A percentile compares a stretch with the other conserved stretches of the same genome.
phyloP scores from a whole-genome alignment of 176 grass and related monocot species.

The Carex scoparia region DNA sequence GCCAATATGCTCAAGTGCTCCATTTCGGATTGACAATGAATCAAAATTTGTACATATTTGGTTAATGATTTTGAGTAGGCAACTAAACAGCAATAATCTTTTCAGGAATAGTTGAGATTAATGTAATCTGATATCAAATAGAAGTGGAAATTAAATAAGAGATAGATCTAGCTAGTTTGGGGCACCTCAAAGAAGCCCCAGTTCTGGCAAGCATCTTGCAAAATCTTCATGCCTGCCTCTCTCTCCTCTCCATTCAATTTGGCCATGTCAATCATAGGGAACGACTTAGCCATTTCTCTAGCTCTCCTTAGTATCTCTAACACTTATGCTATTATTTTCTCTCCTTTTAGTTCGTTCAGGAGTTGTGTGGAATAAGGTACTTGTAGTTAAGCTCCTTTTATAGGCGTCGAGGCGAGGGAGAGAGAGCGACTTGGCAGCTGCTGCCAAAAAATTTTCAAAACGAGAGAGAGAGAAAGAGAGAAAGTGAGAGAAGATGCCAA shows the following conservation, averaged over 20 bases:
- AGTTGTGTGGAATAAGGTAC: neutral
- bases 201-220: conserved; percentile 77
- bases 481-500: neutral
- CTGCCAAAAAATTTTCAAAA: neutral
- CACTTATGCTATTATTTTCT: neutral
- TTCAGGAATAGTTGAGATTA: neutral
- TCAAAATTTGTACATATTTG: neutral
- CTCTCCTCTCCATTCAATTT: conserved; percentile 46
- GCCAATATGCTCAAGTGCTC: neutral
- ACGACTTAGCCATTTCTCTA: conserved; percentile 24
- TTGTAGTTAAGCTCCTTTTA: conserved; percentile 3
- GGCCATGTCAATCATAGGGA: conserved; percentile 80
- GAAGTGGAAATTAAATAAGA: neutral
- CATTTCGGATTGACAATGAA: neutral
- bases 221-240: conserved; percentile 43
- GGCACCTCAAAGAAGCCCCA: conserved; percentile 97
- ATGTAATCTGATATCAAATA: neutral
- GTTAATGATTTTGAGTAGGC: neutral
- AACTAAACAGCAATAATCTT: neutral
- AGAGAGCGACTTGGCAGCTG: neutral
- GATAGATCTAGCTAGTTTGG: neutral
- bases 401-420: neutral
- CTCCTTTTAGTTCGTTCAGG: neutral
- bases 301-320: neutral
- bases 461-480: neutral